Evolutionary conservation across 176 grass and related monocot genomes (phyloP), one percentile per base, ranked within the genome.

Genomic region (Cymbopogon citratus): DNA sequence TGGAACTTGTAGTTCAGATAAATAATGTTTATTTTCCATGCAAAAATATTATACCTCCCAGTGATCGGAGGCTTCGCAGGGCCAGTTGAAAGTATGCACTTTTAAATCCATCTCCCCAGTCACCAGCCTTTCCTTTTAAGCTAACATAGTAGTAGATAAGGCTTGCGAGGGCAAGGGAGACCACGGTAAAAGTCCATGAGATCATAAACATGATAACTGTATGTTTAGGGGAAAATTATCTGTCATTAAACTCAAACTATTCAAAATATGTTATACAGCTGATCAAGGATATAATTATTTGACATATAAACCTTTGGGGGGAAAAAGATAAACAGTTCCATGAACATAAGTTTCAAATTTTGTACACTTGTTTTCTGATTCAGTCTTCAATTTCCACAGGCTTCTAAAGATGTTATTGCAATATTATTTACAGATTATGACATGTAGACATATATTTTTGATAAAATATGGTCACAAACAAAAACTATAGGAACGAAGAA

Each of bases 91-190:
- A 98, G 86, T 98, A 98, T 45, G 95, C 92, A 78, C 95, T 93
- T 74, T 98, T 98, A 71, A 98, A 98, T 59, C 95, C 95, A 67
- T 98, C 95, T 21, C 95, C 95, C 95, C 95, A 98, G 60, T 98
- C 92, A 26, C 95, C 95, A 25, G 92, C 95, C 64, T 98, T 98
- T 83, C 95, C 92, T 89, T 98, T 94, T 85, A 94, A 66, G 86
- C 92, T 90, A 34, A 98, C 95, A 73, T 98, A 94, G 73, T 98
- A 98, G 70, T 98, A 98, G 73, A 98, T 94, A 56, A 98, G 92
- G 81, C 95, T 92, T 80, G 95, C 95, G 75, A 98, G 90, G 70
- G 90, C 92, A 78, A 98, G 76, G 18, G 95, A 93, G 36, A 98
- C 90, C 75, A 98, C 88, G 21, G 92, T 94, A 76, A 98, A 98